phyloP scores from a whole-genome alignment of 2,329 filamentous ascomycete species.

The Setomelanomma holmii region DNA sequence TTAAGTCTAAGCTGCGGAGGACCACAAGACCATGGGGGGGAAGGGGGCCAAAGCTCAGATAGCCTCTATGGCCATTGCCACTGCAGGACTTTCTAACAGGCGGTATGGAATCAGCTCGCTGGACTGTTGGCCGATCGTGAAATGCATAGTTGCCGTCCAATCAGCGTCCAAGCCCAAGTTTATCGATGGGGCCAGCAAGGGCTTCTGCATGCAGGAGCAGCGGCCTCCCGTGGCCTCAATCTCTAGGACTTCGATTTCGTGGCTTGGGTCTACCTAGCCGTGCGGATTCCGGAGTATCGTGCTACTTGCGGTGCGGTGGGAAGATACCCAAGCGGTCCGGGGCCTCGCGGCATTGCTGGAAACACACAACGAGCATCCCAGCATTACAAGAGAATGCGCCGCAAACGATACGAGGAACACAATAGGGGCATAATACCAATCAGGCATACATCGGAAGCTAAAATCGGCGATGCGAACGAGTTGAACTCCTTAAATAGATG shows the following conservation, averaged over 20 bases:
- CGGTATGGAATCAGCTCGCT: slow-evolving; percentile 11
- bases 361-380: neutral
- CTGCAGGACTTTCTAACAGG: slow-evolving; percentile 20
- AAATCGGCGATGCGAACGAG: slow-evolving; percentile 16
- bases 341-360: slow-evolving; percentile 4
- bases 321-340: neutral
- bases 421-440: neutral
- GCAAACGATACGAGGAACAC: neutral
- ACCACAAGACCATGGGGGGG: slow-evolving; percentile 15
- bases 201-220: slow-evolving; percentile 1
- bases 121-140: slow-evolving; percentile 7
- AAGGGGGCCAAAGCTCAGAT: slow-evolving; percentile 17
- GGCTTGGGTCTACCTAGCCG: slow-evolving; percentile 9
- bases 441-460: neutral
- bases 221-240: neutral
- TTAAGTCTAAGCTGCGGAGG: slow-evolving; percentile 24
- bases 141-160: slow-evolving; percentile 18
- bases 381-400: neutral
- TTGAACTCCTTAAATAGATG: slow-evolving; percentile 1
- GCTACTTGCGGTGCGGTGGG: slow-evolving; percentile 6
- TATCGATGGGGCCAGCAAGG: slow-evolving; percentile 1
- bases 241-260: slow-evolving; percentile 8
- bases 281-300: slow-evolving; percentile 6
- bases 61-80: slow-evolving; percentile 29
- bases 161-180: slow-evolving; percentile 10